Percentiles rank a stretch among this genome's conserved stretches.
Evolutionary conservation across 805 yeast genomes (phyloP).

Genomic region (Monosporozyma yasuniensis): DNA sequence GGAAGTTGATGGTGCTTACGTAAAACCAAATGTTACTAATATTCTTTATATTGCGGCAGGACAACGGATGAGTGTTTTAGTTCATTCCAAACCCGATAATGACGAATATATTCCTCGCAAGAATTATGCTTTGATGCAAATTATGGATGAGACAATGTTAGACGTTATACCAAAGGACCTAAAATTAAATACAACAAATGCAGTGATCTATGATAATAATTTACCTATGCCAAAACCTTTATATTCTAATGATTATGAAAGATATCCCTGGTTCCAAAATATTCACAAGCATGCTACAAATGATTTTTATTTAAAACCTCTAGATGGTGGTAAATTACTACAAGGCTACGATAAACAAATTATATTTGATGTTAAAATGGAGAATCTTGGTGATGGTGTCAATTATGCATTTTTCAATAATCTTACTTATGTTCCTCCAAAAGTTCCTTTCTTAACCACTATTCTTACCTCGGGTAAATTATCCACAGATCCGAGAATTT

Average conservation of each 20-base stretch:
- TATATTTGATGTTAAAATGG: conserved; percentile 53
- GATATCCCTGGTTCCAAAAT: conserved; percentile 4
- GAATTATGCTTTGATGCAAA: conserved; percentile 55
- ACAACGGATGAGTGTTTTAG: conserved; percentile 66
- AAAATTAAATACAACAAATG: conserved; percentile 45
- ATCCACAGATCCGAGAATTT: conserved; percentile 51
- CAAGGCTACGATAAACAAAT: conserved; percentile 56
- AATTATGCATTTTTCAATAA: conserved; percentile 72
- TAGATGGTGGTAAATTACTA: conserved; percentile 39
- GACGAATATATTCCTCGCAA: conserved; percentile 23
- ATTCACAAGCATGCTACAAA: conserved; percentile 18
- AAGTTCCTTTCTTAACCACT: conserved; percentile 60
- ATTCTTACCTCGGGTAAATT: conserved; percentile 51
- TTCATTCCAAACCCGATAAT: conserved; percentile 52
- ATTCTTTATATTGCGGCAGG: conserved; percentile 65
- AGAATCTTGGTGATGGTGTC: conserved; percentile 62
- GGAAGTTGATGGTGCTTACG: conserved; percentile 67
- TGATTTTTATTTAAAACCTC: conserved; percentile 31
- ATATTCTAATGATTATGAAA: background rate
- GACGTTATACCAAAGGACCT: conserved; percentile 58
- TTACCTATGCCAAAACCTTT: conserved; percentile 22
- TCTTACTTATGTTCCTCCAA: conserved; percentile 54
- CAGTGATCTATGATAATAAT: conserved; percentile 40
- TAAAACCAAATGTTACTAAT: conserved; percentile 47
- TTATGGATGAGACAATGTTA: conserved; percentile 57